phyloP scores from a whole-genome alignment of 2,329 filamentous ascomycete genomes.

The Aspergillus aculeatus region DNA sequence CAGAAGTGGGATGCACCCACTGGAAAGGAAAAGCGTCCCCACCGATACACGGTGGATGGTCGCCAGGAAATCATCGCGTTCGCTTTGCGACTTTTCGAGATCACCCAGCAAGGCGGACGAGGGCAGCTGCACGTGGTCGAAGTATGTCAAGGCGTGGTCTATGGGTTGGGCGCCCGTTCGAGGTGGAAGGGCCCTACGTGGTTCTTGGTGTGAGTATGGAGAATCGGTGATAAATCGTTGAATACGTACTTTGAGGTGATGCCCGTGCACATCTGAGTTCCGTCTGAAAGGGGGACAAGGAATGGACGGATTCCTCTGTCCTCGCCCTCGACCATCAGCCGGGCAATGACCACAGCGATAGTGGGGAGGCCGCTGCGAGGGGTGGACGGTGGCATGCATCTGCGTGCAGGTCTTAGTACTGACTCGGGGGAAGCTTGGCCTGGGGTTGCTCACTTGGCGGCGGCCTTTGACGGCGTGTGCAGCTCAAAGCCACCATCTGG shows the following conservation, averaged over 20 bases:
- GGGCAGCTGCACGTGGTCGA: constrained; percentile 21
- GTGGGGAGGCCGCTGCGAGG: constrained; percentile 14
- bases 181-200: constrained; percentile 4
- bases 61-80: constrained; percentile 15
- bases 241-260: constrained; percentile 13
- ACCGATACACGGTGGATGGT: constrained; percentile 17
- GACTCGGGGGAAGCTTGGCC: constrained; percentile 9
- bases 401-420: neutral
- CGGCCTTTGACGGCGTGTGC: constrained; percentile 31
- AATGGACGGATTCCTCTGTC: constrained; percentile 22
- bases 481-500: constrained; percentile 36
- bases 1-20: constrained; percentile 17
- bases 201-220: no score
- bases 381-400: constrained; percentile 24
- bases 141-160: constrained; percentile 23
- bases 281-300: constrained; percentile 21
- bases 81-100: constrained; percentile 14
- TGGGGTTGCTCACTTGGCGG: constrained; percentile 31
- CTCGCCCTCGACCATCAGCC: constrained; percentile 19
- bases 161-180: constrained; percentile 15
- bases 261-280: constrained; percentile 20
- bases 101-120: constrained; percentile 19
- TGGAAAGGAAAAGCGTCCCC: constrained; percentile 19
- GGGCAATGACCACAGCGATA: constrained; percentile 22
- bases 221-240: neutral